Evolutionary conservation across 139 green algal species (phyloP).

Genomic region (Coelastrella sp.): DNA sequence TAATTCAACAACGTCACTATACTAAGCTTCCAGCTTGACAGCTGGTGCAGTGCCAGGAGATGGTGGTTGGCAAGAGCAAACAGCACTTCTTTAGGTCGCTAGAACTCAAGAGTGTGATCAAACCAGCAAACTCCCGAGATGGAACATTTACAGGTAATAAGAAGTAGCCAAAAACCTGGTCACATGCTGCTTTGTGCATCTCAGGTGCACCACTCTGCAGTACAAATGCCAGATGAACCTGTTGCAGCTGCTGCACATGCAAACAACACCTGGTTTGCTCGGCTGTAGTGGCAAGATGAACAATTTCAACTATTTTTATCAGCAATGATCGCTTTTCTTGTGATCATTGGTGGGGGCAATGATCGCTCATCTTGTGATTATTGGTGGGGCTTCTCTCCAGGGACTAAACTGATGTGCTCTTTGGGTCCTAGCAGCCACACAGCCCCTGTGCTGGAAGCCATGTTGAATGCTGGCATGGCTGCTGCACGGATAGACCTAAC

Average conservation of each 20-base stretch:
- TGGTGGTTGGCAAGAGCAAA: slow-evolving; percentile 23
- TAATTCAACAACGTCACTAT: no score
- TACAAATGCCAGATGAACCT: no score
- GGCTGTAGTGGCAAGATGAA: no score
- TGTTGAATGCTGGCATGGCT: slow-evolving; percentile 44
- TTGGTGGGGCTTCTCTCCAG: background rate
- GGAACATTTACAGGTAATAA: slow-evolving; percentile 36
- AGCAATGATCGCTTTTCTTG: no score
- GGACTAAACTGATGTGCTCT: slow-evolving; percentile 34
- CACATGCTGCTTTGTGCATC: background rate
- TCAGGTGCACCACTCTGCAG: no score
- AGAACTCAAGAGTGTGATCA: slow-evolving; percentile 17
- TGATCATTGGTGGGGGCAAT: background rate
- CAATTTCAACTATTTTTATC: no score
- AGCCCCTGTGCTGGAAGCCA: background rate
- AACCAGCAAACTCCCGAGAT: background rate
- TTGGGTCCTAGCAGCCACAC: slow-evolving; percentile 33
- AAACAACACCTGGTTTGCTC: no score
- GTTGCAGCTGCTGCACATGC: no score
- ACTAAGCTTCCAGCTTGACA: background rate
- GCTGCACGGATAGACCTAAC: slow-evolving; percentile 39
- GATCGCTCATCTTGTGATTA: no score
- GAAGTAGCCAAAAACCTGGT: background rate
- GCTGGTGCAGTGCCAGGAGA: background rate
- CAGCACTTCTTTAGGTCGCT: slow-evolving; percentile 35